phyloP scores from a whole-genome alignment of 495 filamentous ascomycete species.

The Cercophora scortea region DNA sequence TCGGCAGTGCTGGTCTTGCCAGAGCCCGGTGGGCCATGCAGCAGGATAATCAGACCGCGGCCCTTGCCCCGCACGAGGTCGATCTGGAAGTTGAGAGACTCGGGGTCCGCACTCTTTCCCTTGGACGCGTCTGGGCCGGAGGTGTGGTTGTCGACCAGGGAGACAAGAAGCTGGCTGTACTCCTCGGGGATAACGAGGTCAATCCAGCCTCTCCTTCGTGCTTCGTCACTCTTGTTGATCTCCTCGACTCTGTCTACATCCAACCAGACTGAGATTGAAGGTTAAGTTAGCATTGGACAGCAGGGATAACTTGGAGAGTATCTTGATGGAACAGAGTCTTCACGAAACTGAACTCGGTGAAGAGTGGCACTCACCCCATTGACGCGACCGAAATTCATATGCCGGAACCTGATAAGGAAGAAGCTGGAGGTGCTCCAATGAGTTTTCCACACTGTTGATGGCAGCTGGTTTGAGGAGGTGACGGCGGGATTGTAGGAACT shows the following conservation, averaged over 20 bases:
- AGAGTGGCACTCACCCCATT: too few species aligned
- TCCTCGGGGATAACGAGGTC: conserved; percentile 24
- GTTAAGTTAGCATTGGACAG: too few species aligned
- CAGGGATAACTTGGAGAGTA: too few species aligned
- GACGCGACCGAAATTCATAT: too few species aligned
- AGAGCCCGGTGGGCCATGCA: conserved; percentile 48
- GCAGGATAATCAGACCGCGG: conserved; percentile 39
- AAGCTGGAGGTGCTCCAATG: too few species aligned
- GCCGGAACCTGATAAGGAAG: too few species aligned
- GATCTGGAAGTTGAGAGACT: conserved; percentile 3
- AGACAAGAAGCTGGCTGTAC: conserved; percentile 24
- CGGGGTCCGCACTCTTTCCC: neutral
- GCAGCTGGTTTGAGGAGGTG: too few species aligned
- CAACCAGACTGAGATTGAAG: too few species aligned
- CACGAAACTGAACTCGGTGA: too few species aligned
- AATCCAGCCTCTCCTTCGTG: conserved; percentile 6
- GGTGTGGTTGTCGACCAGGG: conserved; percentile 27
- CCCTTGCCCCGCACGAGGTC: conserved; percentile 49
- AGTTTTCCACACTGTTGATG: too few species aligned
- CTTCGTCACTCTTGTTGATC: neutral
- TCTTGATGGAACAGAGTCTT: too few species aligned
- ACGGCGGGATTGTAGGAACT: too few species aligned
- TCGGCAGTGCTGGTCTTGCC: conserved; percentile 54
- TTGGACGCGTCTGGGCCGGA: conserved; percentile 4
- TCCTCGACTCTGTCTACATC: neutral